These are phyloP conservation scores for Brettanomyces anomalus DNA, from an alignment of 805 yeast species.

Conservation along the genomic window DNA sequence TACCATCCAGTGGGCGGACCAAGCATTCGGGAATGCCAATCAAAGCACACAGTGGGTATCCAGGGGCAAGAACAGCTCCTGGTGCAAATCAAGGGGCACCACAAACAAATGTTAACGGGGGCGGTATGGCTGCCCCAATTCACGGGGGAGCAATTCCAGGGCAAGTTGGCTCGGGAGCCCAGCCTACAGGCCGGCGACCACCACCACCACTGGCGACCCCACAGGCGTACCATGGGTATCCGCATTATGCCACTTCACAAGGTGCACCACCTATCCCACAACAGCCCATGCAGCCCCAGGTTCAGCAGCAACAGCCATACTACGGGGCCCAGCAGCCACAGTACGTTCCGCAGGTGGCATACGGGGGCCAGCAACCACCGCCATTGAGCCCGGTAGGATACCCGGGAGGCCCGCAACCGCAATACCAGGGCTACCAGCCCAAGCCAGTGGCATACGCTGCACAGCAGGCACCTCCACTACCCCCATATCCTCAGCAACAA, in stretches of 20 bases:
- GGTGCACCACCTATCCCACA: not conserved
- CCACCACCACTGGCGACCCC: not conserved
- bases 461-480: constrained; percentile 3
- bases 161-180: not conserved
- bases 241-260: not conserved
- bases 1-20: not conserved
- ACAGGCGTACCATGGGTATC: not conserved
- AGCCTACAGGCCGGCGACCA: not conserved
- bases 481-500: not conserved
- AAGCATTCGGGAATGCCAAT: not conserved
- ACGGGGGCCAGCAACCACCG: not conserved
- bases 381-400: not conserved
- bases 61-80: not conserved
- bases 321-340: not conserved
- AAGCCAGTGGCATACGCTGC: not conserved
- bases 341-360: not conserved
- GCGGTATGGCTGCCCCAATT: not conserved
- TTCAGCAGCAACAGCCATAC: not conserved
- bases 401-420: not conserved
- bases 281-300: not conserved
- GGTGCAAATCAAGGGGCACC: not conserved
- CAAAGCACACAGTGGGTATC: not conserved
- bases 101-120: not conserved
- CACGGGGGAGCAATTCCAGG: not conserved
- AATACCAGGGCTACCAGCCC: not conserved